Evolutionary conservation across 257 asterid species (phyloP).

Genomic region (Salvia splendens): DNA sequence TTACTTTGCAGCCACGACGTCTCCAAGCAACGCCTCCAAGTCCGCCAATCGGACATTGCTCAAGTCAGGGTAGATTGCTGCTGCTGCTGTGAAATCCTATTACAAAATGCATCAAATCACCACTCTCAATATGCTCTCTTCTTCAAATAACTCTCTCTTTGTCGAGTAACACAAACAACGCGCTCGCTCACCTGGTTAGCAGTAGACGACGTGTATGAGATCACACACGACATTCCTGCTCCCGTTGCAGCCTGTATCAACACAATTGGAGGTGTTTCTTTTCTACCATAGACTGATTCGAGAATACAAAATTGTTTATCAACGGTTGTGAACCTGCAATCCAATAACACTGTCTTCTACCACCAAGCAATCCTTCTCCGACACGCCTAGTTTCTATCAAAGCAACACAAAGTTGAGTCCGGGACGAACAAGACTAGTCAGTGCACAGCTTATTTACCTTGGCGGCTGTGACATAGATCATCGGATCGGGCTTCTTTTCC

Average conservation of each 20-base stretch:
- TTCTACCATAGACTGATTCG: neutral
- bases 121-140: neutral
- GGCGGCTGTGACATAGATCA: conserved; percentile 78
- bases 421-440: neutral
- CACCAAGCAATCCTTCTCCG: conserved; percentile 72
- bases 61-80: conserved; percentile 79
- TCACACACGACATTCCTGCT: conserved; percentile 93
- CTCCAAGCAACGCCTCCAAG: conserved; percentile 63
- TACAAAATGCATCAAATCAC: neutral
- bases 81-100: conserved; percentile 85
- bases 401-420: conserved; percentile 15
- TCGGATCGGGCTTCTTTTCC: conserved; percentile 91
- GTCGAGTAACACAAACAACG: neutral
- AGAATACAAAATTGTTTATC: neutral
- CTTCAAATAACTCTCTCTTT: neutral
- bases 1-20: conserved; percentile 47
- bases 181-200: conserved; percentile 67
- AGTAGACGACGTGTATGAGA: conserved; percentile 84
- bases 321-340: conserved; percentile 62
- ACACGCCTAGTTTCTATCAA: conserved; percentile 69
- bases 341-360: conserved; percentile 98
- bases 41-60: conserved; percentile 74
- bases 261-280: neutral
- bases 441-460: conserved; percentile 44
- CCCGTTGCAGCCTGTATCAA: conserved; percentile 79